Conservation (phyloP, 805 yeast species). For the Metschnikowia noctiluminum region DNA sequence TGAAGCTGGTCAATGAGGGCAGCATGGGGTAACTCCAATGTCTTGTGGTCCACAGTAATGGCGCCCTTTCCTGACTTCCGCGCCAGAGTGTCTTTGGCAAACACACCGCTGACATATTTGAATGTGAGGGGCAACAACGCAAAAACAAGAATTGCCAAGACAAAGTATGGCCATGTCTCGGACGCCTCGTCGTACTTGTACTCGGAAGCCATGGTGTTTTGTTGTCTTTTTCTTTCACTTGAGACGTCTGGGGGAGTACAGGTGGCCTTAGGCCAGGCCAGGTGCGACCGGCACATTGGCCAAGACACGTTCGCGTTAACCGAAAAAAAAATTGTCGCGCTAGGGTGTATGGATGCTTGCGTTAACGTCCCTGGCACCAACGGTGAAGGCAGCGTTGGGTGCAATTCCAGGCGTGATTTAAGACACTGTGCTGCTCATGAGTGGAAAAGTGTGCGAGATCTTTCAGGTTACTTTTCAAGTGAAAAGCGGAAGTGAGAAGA, state of each 20-base stretch:
- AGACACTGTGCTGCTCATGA: too few species aligned
- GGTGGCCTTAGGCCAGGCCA: slow-evolving; percentile 6
- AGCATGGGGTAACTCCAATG: slow-evolving; percentile 26
- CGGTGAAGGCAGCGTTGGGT: background rate
- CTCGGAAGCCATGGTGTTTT: slow-evolving; percentile 39
- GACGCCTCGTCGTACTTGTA: slow-evolving; percentile 85
- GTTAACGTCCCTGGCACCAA: too few species aligned
- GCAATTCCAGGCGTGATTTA: background rate
- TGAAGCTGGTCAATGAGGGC: slow-evolving; percentile 25
- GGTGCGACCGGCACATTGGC: background rate
- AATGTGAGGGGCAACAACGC: slow-evolving; percentile 65
- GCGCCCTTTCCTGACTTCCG: slow-evolving; percentile 29
- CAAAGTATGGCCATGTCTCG: slow-evolving; percentile 92
- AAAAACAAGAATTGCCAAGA: slow-evolving; percentile 66
- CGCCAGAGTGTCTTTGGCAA: slow-evolving; percentile 14
- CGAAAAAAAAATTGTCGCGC: background rate
- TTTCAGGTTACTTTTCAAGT: too few species aligned
- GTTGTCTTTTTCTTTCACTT: background rate
- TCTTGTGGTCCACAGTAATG: slow-evolving; percentile 29
- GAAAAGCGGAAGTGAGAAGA: too few species aligned
- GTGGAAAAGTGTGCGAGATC: too few species aligned
- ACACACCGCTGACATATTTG: slow-evolving; percentile 24
- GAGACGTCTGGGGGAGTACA: slow-evolving; percentile 1
- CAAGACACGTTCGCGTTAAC: background rate
- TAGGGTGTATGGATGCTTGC: too few species aligned